Percentiles rank a stretch among this genome's conserved stretches.
Conservation (phyloP, 2,329 filamentous ascomycete species). For the Trichoderma sp. region DNA sequence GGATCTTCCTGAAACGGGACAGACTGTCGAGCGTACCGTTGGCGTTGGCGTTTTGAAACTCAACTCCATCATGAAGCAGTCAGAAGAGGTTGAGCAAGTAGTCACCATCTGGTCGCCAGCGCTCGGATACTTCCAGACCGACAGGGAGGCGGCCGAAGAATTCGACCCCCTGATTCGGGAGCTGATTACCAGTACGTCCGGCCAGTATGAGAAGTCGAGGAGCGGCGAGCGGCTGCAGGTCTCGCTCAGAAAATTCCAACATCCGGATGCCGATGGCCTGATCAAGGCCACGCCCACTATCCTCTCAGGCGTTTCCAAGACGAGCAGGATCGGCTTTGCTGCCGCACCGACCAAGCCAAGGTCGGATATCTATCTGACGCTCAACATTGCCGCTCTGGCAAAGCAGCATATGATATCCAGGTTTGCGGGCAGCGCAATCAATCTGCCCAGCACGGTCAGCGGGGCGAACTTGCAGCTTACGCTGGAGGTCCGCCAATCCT, state of each 20-base stretch:
- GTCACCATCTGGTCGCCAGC: constrained; percentile 76
- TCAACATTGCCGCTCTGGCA: constrained; percentile 77
- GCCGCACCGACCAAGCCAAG: constrained; percentile 84
- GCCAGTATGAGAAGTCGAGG: constrained; percentile 71
- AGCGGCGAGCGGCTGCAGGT: constrained; percentile 77
- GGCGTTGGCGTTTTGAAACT: constrained; percentile 79
- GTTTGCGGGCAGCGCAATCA: constrained; percentile 72
- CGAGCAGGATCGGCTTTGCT: constrained; percentile 89
- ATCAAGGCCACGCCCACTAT: constrained; percentile 87
- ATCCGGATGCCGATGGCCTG: constrained; percentile 75
- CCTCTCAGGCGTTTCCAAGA: constrained; percentile 77
- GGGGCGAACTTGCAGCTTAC: constrained; percentile 83
- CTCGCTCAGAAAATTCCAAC: constrained; percentile 75
- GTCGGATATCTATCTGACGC: constrained; percentile 92
- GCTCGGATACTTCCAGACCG: constrained; percentile 51
- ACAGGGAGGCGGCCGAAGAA: constrained; percentile 63
- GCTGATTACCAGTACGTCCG: constrained; percentile 72
- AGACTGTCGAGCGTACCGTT: constrained; percentile 58
- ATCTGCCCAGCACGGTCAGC: constrained; percentile 63
- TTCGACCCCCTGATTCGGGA: constrained; percentile 75
- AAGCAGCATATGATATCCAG: constrained; percentile 71
- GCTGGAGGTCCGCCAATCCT: constrained; percentile 78
- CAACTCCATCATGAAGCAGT: constrained; percentile 71
- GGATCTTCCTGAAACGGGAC: constrained; percentile 32
- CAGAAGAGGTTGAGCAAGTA: constrained; percentile 72